These are phyloP conservation scores for Rhynchospora breviuscula DNA, from an alignment of 176 grass and related monocot genomes.

Conservation along the genomic window DNA sequence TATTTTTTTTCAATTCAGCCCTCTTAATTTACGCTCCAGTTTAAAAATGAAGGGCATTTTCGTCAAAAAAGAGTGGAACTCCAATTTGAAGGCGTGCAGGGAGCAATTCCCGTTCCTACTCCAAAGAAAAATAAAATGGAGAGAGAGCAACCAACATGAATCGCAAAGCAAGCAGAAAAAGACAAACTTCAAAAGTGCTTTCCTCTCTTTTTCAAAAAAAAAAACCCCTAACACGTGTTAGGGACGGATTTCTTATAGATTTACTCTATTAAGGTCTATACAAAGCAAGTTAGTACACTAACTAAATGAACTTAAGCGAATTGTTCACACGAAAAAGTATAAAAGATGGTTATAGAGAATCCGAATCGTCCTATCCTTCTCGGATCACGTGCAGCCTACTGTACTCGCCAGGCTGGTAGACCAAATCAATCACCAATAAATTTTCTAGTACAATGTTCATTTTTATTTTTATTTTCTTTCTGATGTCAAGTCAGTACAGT, in stretches of 20 bases:
- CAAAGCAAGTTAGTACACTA: neutral
- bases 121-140: neutral
- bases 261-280: neutral
- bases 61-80: too few relatives aligned
- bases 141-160: neutral
- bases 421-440: neutral
- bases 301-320: neutral
- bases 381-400: conserved; percentile 22
- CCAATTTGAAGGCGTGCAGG: too few relatives aligned
- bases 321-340: neutral
- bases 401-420: conserved; percentile 15
- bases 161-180: neutral
- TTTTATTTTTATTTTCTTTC: neutral
- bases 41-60: too few relatives aligned
- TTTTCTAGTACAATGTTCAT: neutral
- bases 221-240: neutral
- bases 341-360: neutral
- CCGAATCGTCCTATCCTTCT: conserved; percentile 17
- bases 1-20: too few relatives aligned
- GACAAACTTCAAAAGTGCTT: neutral
- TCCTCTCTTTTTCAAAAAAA: neutral
- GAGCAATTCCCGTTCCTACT: too few relatives aligned
- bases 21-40: too few relatives aligned
- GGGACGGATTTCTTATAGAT: neutral
- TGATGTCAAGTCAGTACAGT: neutral